These are phyloP conservation scores for Trichosporon sp. DNA, from an alignment of 1,284 basidiomycete species.

Conservation along the genomic window DNA sequence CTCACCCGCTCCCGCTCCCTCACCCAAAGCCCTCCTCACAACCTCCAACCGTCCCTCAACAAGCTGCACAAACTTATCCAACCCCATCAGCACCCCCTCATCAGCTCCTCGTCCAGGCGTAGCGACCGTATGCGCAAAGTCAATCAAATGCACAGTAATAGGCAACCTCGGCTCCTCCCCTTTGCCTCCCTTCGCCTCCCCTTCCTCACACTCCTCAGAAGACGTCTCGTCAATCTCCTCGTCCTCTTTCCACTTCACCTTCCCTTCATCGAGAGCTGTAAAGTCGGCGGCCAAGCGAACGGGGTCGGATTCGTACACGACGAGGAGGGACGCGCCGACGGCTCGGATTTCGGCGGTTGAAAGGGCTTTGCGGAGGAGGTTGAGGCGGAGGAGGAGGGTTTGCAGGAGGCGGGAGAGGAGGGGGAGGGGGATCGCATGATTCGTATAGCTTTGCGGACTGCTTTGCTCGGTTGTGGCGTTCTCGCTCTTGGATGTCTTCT, in stretches of 20 bases:
- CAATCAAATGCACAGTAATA: slow-evolving; percentile 71
- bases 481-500: background rate
- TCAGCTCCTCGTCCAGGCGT: slow-evolving; percentile 71
- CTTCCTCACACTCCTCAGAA: slow-evolving; percentile 48
- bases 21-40: background rate
- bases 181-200: slow-evolving; percentile 30
- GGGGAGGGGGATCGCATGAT: slow-evolving; percentile 54
- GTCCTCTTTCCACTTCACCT: slow-evolving; percentile 18
- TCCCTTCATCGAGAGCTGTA: slow-evolving; percentile 46
- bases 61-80: slow-evolving; percentile 60
- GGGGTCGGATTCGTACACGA: slow-evolving; percentile 75
- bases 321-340: slow-evolving; percentile 71
- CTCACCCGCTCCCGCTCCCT: background rate
- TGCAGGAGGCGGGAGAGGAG: slow-evolving; percentile 59
- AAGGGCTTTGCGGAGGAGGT: slow-evolving; percentile 55
- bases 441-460: slow-evolving; percentile 14
- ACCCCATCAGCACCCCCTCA: slow-evolving; percentile 64
- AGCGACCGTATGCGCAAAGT: slow-evolving; percentile 83
- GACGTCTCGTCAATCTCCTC: slow-evolving; percentile 30
- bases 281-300: slow-evolving; percentile 50
- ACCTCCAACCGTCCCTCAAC: slow-evolving; percentile 51
- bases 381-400: slow-evolving; percentile 51
- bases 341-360: slow-evolving; percentile 65
- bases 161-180: slow-evolving; percentile 47
- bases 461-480: no score